Evolutionary conservation across 805 yeast species (phyloP).

Genomic region (Sungouiella thailandica): DNA sequence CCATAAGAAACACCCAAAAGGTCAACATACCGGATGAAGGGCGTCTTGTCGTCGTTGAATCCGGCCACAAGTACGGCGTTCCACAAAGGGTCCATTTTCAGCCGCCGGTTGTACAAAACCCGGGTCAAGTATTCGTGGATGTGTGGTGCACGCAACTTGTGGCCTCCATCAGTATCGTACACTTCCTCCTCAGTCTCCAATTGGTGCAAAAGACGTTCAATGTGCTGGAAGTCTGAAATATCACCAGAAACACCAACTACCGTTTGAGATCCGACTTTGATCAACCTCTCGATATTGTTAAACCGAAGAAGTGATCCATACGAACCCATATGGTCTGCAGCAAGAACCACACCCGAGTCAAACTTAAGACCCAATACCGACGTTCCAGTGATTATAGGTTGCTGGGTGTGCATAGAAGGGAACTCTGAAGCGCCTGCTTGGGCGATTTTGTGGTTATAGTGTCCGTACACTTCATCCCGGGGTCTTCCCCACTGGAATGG

Average conservation of each 20-base stretch:
- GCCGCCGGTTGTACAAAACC: slow-evolving; percentile 80
- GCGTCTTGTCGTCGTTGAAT: slow-evolving; percentile 55
- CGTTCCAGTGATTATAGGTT: slow-evolving; percentile 94
- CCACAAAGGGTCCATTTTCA: slow-evolving; percentile 96
- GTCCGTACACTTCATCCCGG: slow-evolving; percentile 72
- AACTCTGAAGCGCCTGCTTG: slow-evolving; percentile 44
- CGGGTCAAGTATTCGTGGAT: slow-evolving; percentile 83
- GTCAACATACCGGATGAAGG: slow-evolving; percentile 83
- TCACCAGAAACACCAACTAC: slow-evolving; percentile 95
- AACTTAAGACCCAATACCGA: slow-evolving; percentile 90
- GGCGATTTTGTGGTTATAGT: slow-evolving; percentile 71
- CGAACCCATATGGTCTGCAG: slow-evolving; percentile 90
- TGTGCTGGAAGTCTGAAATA: slow-evolving; percentile 84
- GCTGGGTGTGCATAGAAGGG: slow-evolving; percentile 85
- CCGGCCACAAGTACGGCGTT: slow-evolving; percentile 92
- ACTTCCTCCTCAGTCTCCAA: slow-evolving; percentile 67
- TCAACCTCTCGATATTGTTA: slow-evolving; percentile 76
- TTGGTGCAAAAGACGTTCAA: slow-evolving; percentile 70
- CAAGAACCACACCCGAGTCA: slow-evolving; percentile 84
- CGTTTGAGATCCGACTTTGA: slow-evolving; percentile 79
- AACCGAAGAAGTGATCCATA: slow-evolving; percentile 91
- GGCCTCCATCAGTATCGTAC: slow-evolving; percentile 67
- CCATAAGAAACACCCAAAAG: slow-evolving; percentile 86
- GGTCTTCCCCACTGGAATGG: slow-evolving; percentile 97
- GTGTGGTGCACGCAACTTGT: slow-evolving; percentile 70